These are phyloP conservation scores for Bipolaris gigantea DNA, from an alignment of 2,329 filamentous ascomycete genomes.

Conservation along the genomic window DNA sequence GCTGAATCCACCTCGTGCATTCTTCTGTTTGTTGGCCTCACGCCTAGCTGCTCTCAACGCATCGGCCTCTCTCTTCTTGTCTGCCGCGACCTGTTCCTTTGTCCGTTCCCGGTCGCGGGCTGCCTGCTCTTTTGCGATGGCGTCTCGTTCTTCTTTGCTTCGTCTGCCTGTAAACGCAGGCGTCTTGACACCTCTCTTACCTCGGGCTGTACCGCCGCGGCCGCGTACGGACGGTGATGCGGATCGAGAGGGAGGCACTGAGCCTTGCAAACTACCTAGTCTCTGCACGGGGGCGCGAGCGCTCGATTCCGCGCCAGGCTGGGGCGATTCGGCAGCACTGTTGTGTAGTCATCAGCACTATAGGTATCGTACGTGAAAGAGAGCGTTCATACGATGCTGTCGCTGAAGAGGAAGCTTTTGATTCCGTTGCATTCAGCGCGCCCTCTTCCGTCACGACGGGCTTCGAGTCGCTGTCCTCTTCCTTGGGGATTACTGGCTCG, in stretches of 20 bases:
- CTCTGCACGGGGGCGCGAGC: conserved; percentile 30
- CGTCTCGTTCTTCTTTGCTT: conserved; percentile 50
- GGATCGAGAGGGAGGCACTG: conserved; percentile 34
- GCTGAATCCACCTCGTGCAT: conserved; percentile 49
- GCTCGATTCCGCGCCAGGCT: conserved; percentile 22
- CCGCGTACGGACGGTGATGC: conserved; percentile 34
- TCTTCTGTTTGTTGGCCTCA: conserved; percentile 32
- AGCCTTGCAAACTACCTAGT: conserved; percentile 33
- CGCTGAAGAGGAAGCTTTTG: conserved; percentile 13
- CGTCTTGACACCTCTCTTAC: conserved; percentile 36
- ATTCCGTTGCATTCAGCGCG: conserved; percentile 17
- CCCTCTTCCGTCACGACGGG: conserved; percentile 15
- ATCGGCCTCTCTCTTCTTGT: conserved; percentile 27
- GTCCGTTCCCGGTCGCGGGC: conserved; percentile 46
- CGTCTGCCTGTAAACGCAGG: conserved; percentile 50
- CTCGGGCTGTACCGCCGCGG: conserved; percentile 28
- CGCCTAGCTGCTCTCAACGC: conserved; percentile 24
- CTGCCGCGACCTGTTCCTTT: conserved; percentile 39
- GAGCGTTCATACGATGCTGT: conserved; percentile 15
- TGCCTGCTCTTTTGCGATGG: conserved; percentile 45
- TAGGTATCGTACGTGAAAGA: neutral
- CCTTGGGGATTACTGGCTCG: conserved; percentile 21
- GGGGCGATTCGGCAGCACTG: conserved; percentile 22
- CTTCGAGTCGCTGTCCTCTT: conserved; percentile 25
- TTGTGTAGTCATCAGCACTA: conserved; percentile 2